Percentiles rank a stretch among this genome's conserved stretches.
Evolutionary conservation across 495 filamentous ascomycete genomes (phyloP).

Genomic region (Neurospora sp.): DNA sequence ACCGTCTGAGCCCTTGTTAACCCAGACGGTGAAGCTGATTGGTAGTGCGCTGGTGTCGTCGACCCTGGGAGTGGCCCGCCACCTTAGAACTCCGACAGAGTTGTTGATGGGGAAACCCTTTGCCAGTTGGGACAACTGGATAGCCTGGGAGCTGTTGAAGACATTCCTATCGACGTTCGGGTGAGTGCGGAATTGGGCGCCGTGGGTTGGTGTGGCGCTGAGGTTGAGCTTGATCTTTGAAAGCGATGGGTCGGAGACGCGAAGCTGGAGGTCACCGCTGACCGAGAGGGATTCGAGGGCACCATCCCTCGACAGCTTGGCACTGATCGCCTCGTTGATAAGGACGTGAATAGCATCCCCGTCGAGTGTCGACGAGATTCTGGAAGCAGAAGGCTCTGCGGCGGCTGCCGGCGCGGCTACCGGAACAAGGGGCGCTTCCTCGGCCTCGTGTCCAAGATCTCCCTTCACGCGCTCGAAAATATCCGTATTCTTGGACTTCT

Average conservation of each 20-base stretch:
- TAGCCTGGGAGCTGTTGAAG: slow-evolving; percentile 65
- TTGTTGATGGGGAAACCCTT: slow-evolving; percentile 86
- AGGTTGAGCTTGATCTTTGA: slow-evolving; percentile 82
- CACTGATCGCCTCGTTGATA: slow-evolving; percentile 76
- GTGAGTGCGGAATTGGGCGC: slow-evolving; percentile 82
- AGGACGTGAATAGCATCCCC: slow-evolving; percentile 77
- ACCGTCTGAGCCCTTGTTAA: slow-evolving; percentile 69
- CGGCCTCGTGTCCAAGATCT: slow-evolving; percentile 70
- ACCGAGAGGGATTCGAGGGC: slow-evolving; percentile 72
- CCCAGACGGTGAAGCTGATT: slow-evolving; percentile 92
- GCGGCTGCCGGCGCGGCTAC: slow-evolving; percentile 45
- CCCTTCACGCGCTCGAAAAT: slow-evolving; percentile 94
- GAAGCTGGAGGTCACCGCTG: slow-evolving; percentile 81
- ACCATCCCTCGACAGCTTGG: slow-evolving; percentile 78
- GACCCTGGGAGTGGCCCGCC: slow-evolving; percentile 65
- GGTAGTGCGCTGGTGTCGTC: slow-evolving; percentile 68
- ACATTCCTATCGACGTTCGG: slow-evolving; percentile 84
- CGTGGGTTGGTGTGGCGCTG: slow-evolving; percentile 58
- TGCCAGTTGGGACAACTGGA: slow-evolving; percentile 78
- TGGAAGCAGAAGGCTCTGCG: slow-evolving; percentile 45
- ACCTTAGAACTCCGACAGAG: slow-evolving; percentile 76
- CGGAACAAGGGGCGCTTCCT: slow-evolving; percentile 67
- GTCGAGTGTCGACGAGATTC: slow-evolving; percentile 54
- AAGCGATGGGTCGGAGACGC: slow-evolving; percentile 74
- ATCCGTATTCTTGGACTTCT: slow-evolving; percentile 92